Base-by-base conservation (phyloP, 352 stramenopile species). In the Salisapilia sapeloensis region DNA sequence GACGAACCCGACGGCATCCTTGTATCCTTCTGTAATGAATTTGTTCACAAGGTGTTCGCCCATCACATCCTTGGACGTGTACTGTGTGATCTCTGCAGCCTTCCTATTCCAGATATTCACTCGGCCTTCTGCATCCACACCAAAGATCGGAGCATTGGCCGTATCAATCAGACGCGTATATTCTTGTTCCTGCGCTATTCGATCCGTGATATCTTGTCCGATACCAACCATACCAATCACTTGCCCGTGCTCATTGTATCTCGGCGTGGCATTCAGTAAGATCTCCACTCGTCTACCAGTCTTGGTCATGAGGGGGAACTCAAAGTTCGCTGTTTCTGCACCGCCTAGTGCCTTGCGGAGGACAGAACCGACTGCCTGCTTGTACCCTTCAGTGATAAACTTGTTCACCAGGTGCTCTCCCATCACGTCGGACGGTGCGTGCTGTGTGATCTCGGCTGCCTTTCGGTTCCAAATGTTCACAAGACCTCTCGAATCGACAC, bases 31-130 rank as follows among this genome's bases (percentile, higher is more conserved):
- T 4, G 59, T 50, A 37, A 84, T 84, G 40, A 92, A 91, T 13
- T 71, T 76, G 22, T 78, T 57, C 10, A 85, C 70, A 10, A 85
- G 44, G 22, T 76, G 69, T 9, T 45, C 60, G 21, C 65, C 62
- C 8, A 81, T 49, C 6, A 83, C 71, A 18, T 89, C 67, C 33
- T 62, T 48, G 15, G 60, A 60, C 2, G 55, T 46, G 34, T 84
- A 89, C 19, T 84, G 65, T 6, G 72, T 91, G 25, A 80, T 77
- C 16, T 91, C 51, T 4, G 56, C 62, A 39, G 63, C 75, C 51
- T 86, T 84, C 4, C 66, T 44, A 22, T 91, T 89, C 75, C 75
- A 81, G 37, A 80, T 82, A 24, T 86, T 83, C 15, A 85, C 72
- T 25, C 61, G 53, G 10, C 72, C 56, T 25, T 72, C 43, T 7